Base-by-base conservation (phyloP, 805 yeast genomes). In the Candida anglica region DNA sequence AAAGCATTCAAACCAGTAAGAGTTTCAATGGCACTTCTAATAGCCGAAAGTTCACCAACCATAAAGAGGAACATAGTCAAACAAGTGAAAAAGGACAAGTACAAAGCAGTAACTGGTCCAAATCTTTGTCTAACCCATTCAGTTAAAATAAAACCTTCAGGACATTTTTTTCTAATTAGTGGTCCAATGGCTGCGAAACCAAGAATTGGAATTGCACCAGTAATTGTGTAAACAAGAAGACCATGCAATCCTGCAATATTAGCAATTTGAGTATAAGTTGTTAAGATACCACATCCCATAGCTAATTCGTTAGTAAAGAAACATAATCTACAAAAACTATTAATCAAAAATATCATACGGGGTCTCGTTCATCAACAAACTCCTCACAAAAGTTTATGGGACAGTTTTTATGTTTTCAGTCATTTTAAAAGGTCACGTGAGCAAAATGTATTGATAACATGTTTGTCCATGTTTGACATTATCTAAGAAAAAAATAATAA, bases 91-190 rank as follows among this genome's bases (percentile, higher is more conserved):
- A 77, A 78, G 10, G 94, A 81, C 29, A 89, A 60, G 46, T 86
- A 85, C 44, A 86, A 62, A 1, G 86, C 83, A 3, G 95, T 70
- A 11, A 81, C 59, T 4, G 69, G 53, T 2, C 96, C 97, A 53
- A 72, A 89, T 46, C 96, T 67, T 30, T 75, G 76, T 51, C 86
- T 75, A n/a, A 86, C 91, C 97, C 97, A 89, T 54, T 89, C 96
- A 4, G 96, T 87, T 46, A 89, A 63, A 18, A 89, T 88, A 55
- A 89, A 89, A 3, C 96, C 97, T 6, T 85, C 77, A 0, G 97
- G 97, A 46, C 95, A 85, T 45, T 74, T 73, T 39, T 66, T 73
- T 43, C 96, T 69, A 39, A 89, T 80, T 7, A 78, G 53, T 1
- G 97, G 96, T 0, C 96, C 96, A 38, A 85, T 60, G 34, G 74